Evolutionary conservation across 306 rosid genomes (phyloP), one percentile per base, ranked within the genome.

Genomic region (Amphicarpaea edgeworthii): DNA sequence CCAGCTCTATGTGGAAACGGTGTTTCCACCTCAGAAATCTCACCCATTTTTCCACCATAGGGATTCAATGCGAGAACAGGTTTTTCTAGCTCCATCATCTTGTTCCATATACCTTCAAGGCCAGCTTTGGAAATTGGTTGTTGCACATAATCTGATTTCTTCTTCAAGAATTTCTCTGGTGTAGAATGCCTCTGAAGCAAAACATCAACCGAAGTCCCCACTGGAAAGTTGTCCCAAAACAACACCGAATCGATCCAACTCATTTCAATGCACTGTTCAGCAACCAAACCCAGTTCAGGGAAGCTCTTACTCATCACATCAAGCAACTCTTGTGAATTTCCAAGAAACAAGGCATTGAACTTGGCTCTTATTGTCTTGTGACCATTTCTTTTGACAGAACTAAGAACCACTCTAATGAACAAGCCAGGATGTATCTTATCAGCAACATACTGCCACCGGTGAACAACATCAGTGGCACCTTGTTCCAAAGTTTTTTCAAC

Each of bases 231-330:
- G 58, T 51, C 58, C 58, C 58, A 51, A 51, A 51, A 51, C 58
- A 51, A 51, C 12, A 51, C 58, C 26, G 58, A 51, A 51, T 51
- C 58, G 26, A 51, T 51, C 58, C 58, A 51, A 51, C 58, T 51
- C 58, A 19, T 51, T 51, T 51, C 58, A 51, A 51, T 51, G 58
- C 58, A 51, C 26, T 51, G 26, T 51, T 51, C 58, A 51, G 26
- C 58, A 51, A 51, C 58, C 58, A 51, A 19, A 51, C 58, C 58
- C 5, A 51, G 20, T 51, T 51, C 58, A 51, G 55, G 55, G 55
- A 49, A 49, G 55, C 55, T 49, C 1, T 16, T 6, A 49, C 23
- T 16, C 55, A 49, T 49, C 11, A 49, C 55, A 7, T 19, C 23
- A 49, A 49, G 11, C 23, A 49, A 16, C 3, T 49, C 23, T 49